Base-by-base conservation (phyloP, 176 grass and related monocot species). In the Tillandsia fasciculata region DNA sequence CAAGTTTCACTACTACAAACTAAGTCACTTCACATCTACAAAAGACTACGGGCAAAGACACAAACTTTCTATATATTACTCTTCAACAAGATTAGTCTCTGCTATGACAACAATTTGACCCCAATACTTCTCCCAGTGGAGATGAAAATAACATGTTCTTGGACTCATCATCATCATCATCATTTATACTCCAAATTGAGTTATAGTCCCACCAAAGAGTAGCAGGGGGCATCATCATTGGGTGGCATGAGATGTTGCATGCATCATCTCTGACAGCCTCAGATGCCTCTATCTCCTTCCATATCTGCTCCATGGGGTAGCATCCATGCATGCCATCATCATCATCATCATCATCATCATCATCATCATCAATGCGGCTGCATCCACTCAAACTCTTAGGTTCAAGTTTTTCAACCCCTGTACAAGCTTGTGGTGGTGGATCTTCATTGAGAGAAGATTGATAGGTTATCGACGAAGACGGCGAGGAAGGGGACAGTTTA, bases 221-320 rank as follows among this genome's bases (percentile, higher is more conserved):
- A 23, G 78, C 73, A 42, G 33, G 4, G 33, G 33, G 33, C 33
- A 42, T 42, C 33, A 42, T 42, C 49, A 61, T 58, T 23, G 56
- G 70, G 63, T 65, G 76, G 29, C 70, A 63, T 63, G 78, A 63
- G 26, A 81, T 71, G 28, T 51, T 72, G 68, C 63, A 77, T 26
- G 54, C 51, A 12, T 67, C 63, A 2, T 76, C 78, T 48, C 83
- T 87, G 8, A 74, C 71, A 15, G 9, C 78, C 48, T 84, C 59
- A 51, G 83, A 82, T 63, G 72, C 73, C 68, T 90, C 87, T 23
- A 96, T 96, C 65, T 96, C 91, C 70, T 74, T 85, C 91, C 91
- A 96, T 85, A 96, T 90, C 77, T 90, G 84, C 51, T 96, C 91
- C 87, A 96, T 96, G 63, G 79, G 78, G 64, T 90, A 42, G 33